These are phyloP conservation scores for Aspergillus sp. DNA, from an alignment of 2,329 filamentous ascomycete species.

Conservation along the genomic window DNA sequence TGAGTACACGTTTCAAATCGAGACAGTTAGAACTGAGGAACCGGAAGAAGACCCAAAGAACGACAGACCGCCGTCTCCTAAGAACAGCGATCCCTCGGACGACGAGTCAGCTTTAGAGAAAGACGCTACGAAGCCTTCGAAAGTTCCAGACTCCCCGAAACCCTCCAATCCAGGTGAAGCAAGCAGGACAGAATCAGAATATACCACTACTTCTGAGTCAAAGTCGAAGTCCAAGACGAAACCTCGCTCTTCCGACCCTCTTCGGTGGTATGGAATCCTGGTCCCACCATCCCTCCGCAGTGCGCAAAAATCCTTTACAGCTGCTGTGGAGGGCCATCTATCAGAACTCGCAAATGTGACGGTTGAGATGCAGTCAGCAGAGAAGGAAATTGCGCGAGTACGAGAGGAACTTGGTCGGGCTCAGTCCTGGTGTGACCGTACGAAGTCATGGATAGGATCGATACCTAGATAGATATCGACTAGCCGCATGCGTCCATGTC, in stretches of 20 bases:
- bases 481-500: too few species aligned
- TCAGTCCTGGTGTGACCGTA: not conserved
- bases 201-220: conserved; percentile 7
- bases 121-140: not conserved
- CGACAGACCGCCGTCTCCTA: not conserved
- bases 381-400: conserved; percentile 35
- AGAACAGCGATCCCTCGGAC: conserved; percentile 1
- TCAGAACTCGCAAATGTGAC: conserved; percentile 36
- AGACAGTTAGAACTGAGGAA: not conserved
- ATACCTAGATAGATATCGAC: not conserved
- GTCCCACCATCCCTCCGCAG: conserved; percentile 43
- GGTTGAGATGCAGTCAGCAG: conserved; percentile 40
- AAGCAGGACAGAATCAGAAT: conserved; percentile 1
- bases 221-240: conserved; percentile 22
- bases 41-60: not conserved
- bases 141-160: not conserved
- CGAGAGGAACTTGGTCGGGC: conserved; percentile 22
- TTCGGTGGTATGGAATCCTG: conserved; percentile 50
- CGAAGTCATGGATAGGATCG: not conserved
- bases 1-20: not conserved
- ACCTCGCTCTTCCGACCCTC: conserved; percentile 38
- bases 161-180: conserved; percentile 4
- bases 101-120: not conserved
- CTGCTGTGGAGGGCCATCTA: conserved; percentile 35
- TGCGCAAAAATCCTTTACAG: conserved; percentile 43